Percentiles rank a stretch among this genome's conserved stretches.
phyloP scores from a whole-genome alignment of 805 yeast genomes.

The Ogataea thermomethanolica region DNA sequence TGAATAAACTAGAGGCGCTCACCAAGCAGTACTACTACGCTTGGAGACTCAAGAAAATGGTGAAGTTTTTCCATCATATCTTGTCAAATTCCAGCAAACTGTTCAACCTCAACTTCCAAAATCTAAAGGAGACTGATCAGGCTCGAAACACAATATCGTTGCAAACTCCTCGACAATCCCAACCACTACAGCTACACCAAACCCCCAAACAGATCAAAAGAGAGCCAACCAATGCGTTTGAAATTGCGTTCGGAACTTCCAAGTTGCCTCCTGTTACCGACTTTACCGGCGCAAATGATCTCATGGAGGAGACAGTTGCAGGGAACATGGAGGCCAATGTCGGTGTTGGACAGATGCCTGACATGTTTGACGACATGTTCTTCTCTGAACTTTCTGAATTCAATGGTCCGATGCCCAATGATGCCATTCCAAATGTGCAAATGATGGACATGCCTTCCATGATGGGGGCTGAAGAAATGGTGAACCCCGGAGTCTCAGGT shows the following conservation, averaged over 20 bases:
- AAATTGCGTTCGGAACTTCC: slow-evolving; percentile 36
- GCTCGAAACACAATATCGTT: slow-evolving; percentile 7
- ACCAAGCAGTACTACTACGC: slow-evolving; percentile 43
- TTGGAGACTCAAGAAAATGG: slow-evolving; percentile 43
- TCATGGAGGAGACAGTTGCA: not conserved
- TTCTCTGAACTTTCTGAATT: slow-evolving; percentile 31
- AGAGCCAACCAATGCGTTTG: slow-evolving; percentile 31
- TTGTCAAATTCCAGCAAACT: slow-evolving; percentile 34
- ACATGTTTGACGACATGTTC: slow-evolving; percentile 33
- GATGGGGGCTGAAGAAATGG: slow-evolving; percentile 9
- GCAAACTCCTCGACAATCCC: slow-evolving; percentile 13
- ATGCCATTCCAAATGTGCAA: slow-evolving; percentile 10
- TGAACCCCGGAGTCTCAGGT: slow-evolving; percentile 9
- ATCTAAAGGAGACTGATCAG: slow-evolving; percentile 20
- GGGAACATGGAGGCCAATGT: slow-evolving; percentile 5
- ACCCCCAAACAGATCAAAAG: slow-evolving; percentile 17
- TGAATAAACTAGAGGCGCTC: slow-evolving; percentile 34
- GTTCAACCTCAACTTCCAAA: slow-evolving; percentile 32
- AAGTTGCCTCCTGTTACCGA: slow-evolving; percentile 36
- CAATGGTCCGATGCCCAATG: slow-evolving; percentile 18
- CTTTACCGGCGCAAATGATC: slow-evolving; percentile 15
- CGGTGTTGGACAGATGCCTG: slow-evolving; percentile 21
- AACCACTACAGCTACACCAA: slow-evolving; percentile 15
- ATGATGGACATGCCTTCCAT: slow-evolving; percentile 7
- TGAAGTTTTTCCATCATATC: slow-evolving; percentile 36